Conservation (phyloP, 2,329 filamentous ascomycete species). For the Nemania sp. region DNA sequence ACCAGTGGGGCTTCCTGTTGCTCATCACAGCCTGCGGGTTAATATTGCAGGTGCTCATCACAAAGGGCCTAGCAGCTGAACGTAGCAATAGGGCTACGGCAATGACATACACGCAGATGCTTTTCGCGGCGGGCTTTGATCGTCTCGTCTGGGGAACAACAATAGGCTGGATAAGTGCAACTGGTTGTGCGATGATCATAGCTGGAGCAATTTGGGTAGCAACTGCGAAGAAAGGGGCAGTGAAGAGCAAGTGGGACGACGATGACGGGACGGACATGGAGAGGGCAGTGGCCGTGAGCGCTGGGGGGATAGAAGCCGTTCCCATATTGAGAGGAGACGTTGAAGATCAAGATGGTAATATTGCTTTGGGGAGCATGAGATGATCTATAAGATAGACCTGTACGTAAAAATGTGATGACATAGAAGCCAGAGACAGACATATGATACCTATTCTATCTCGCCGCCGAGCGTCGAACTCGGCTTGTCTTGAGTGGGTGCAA, state of each 20-base stretch:
- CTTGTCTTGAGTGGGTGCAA: neutral
- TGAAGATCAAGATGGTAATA: slow-evolving; percentile 44
- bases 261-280: slow-evolving; percentile 45
- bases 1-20: slow-evolving; percentile 75
- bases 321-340: slow-evolving; percentile 25
- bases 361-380: slow-evolving; percentile 35
- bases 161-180: slow-evolving; percentile 63
- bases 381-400: slow-evolving; percentile 6
- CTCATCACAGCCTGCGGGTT: slow-evolving; percentile 81
- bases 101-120: slow-evolving; percentile 70
- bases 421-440: neutral
- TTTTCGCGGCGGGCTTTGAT: slow-evolving; percentile 67
- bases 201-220: slow-evolving; percentile 65
- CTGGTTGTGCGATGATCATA: slow-evolving; percentile 65
- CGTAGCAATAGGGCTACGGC: slow-evolving; percentile 69
- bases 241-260: slow-evolving; percentile 32
- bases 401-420: neutral
- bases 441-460: neutral
- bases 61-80: slow-evolving; percentile 78
- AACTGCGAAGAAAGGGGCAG: slow-evolving; percentile 56
- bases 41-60: slow-evolving; percentile 87
- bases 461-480: neutral
- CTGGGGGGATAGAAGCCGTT: slow-evolving; percentile 39
- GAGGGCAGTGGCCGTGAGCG: slow-evolving; percentile 52
- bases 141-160: slow-evolving; percentile 63